Percentiles rank a stretch among this genome's conserved stretches.
These are phyloP conservation scores for Prunus dulcis DNA, from an alignment of 306 rosid genomes.

Conservation along the genomic window DNA sequence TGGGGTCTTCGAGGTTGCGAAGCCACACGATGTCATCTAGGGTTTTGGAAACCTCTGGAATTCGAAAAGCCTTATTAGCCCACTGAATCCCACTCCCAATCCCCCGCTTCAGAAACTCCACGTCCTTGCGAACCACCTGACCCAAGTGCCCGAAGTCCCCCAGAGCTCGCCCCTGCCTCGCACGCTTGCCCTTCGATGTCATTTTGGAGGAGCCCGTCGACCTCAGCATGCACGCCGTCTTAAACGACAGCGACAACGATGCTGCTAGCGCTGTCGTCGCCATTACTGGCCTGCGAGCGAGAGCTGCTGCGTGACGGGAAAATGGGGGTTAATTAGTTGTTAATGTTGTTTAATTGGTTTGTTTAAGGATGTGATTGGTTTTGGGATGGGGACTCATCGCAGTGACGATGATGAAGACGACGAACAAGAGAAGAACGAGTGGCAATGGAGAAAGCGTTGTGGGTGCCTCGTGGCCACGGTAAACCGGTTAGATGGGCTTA, in stretches of 20 bases:
- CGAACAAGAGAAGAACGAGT: background rate
- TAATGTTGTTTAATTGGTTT: background rate
- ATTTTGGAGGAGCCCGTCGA: conserved; percentile 19
- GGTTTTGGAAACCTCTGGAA: conserved; percentile 57
- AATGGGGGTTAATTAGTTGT: background rate
- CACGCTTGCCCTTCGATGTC: conserved; percentile 19
- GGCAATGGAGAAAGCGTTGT: background rate
- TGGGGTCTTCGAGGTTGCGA: conserved; percentile 71
- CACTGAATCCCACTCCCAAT: conserved; percentile 52
- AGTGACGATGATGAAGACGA: background rate
- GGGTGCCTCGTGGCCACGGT: background rate
- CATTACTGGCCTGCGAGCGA: background rate
- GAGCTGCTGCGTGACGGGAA: background rate
- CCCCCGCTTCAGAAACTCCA: conserved; percentile 61
- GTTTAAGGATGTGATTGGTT: background rate
- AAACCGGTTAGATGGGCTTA: background rate
- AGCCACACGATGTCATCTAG: conserved; percentile 73
- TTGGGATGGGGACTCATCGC: background rate
- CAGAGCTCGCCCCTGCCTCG: conserved; percentile 30
- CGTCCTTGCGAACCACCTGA: conserved; percentile 61
- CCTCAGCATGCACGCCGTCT: conserved; percentile 19
- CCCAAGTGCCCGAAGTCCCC: conserved; percentile 68
- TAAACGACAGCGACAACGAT: conserved; percentile 25
- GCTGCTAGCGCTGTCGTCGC: conserved; percentile 37
- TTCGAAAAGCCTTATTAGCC: conserved; percentile 61